These are phyloP conservation scores for Mortierella sp. DNA, from an alignment of 371 early-diverging fungal species.

Conservation along the genomic window DNA sequence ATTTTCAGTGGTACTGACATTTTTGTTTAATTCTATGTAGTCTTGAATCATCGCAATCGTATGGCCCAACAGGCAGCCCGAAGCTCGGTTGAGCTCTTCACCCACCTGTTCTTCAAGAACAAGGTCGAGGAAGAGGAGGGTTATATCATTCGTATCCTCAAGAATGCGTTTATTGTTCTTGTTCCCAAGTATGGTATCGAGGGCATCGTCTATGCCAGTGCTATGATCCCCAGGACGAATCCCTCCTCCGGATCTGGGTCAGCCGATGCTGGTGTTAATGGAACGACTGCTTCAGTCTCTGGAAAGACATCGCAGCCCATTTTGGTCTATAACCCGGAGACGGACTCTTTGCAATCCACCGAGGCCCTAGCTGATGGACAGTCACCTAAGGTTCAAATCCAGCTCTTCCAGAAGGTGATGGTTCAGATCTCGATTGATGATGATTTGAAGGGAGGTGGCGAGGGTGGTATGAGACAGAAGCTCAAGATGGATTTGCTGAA, in stretches of 20 bases:
- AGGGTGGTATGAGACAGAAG: slow-evolving; percentile 76
- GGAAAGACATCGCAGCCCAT: slow-evolving; percentile 42
- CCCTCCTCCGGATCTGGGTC: slow-evolving; percentile 11
- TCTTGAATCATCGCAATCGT: slow-evolving; percentile 93
- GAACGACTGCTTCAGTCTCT: slow-evolving; percentile 24
- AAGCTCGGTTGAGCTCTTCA: slow-evolving; percentile 94
- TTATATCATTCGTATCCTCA: slow-evolving; percentile 89
- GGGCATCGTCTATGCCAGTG: slow-evolving; percentile 81
- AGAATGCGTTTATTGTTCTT: slow-evolving; percentile 94
- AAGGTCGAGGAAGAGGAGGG: slow-evolving; percentile 87
- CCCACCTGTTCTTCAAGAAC: slow-evolving; percentile 93
- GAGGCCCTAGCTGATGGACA: slow-evolving; percentile 47
- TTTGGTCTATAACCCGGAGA: slow-evolving; percentile 58
- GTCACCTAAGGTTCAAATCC: slow-evolving; percentile 63
- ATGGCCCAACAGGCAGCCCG: slow-evolving; percentile 97
- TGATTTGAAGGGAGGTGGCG: slow-evolving; percentile 60
- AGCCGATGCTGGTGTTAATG: background rate
- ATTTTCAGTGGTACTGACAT: no score
- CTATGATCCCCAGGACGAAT: slow-evolving; percentile 31
- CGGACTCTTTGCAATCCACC: slow-evolving; percentile 54
- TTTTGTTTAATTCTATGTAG: slow-evolving; percentile 54
- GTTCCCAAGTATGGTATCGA: slow-evolving; percentile 96
- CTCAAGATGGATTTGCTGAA: slow-evolving; percentile 75
- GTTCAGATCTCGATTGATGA: slow-evolving; percentile 86
- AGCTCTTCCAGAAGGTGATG: slow-evolving; percentile 80